A percentile compares a stretch with the other conserved stretches of the same genome.
Conservation (phyloP, 73 alveolate genomes). For the Tetrahymena elliotti region DNA sequence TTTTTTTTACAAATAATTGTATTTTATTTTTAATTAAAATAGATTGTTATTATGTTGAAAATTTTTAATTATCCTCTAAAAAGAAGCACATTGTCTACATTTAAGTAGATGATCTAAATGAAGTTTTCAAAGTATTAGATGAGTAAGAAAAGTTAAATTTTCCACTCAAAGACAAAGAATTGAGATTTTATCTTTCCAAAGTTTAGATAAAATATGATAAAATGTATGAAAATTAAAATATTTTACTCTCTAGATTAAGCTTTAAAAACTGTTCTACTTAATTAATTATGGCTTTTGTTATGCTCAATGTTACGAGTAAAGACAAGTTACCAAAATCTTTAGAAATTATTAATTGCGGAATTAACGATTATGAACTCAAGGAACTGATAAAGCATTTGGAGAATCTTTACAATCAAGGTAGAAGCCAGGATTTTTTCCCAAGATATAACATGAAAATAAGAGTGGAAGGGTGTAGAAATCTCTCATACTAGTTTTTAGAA, state of each 20-base stretch:
- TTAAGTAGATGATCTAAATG: background rate
- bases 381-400: background rate
- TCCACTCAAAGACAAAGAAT: background rate
- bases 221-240: background rate
- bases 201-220: background rate
- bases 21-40: background rate
- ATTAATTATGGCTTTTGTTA: background rate
- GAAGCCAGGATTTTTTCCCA: background rate
- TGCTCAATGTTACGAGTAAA: background rate
- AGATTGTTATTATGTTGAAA: background rate
- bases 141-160: background rate
- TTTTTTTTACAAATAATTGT: background rate
- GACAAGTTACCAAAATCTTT: background rate
- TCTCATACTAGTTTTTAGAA: background rate
- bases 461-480: background rate
- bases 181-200: background rate
- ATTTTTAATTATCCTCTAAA: background rate
- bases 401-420: background rate
- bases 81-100: background rate
- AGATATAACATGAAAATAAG: background rate
- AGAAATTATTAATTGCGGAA: background rate
- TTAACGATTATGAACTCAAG: background rate
- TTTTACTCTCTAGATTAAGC: background rate
- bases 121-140: background rate
- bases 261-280: background rate